Evolutionary conservation across 1,139 yeast species (phyloP).

Genomic region (Candida sp.): DNA sequence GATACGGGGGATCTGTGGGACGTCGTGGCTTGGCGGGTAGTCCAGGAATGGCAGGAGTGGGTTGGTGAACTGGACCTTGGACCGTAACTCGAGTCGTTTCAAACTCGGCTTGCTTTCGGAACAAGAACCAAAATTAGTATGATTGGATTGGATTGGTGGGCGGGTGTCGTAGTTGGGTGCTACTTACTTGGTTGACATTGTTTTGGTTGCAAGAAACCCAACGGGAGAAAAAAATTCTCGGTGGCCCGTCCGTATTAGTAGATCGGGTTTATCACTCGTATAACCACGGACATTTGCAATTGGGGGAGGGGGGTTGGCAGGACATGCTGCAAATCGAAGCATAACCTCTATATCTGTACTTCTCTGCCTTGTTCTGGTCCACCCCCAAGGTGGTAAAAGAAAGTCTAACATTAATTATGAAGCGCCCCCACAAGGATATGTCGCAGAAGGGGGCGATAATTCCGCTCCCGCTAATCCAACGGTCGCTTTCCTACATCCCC

Average conservation of each 20-base stretch:
- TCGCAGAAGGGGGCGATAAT: too few relatives aligned
- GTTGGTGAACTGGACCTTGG: conserved; percentile 1
- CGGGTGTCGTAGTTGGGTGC: not conserved
- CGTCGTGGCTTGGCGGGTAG: not conserved
- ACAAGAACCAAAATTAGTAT: not conserved
- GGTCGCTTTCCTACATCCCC: not conserved
- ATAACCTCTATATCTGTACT: too few relatives aligned
- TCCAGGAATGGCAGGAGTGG: conserved; percentile 1
- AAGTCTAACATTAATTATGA: too few relatives aligned
- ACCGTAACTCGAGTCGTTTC: conserved; percentile 7
- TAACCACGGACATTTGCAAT: too few relatives aligned
- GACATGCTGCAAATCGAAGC: too few relatives aligned
- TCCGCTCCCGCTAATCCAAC: too few relatives aligned
- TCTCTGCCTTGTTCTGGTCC: too few relatives aligned
- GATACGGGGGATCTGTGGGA: not conserved
- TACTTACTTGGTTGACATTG: not conserved
- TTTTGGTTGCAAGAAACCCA: not conserved
- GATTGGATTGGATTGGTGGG: not conserved
- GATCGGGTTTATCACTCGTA: not conserved
- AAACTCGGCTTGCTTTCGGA: conserved; percentile 9
- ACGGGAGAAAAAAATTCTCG: not conserved
- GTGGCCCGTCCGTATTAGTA: not conserved
- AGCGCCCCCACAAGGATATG: too few relatives aligned
- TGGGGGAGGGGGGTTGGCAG: too few relatives aligned
- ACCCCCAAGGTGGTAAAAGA: too few relatives aligned